These are phyloP conservation scores for Polytolypa hystricis DNA, from an alignment of 2,329 filamentous ascomycete species.

Conservation along the genomic window DNA sequence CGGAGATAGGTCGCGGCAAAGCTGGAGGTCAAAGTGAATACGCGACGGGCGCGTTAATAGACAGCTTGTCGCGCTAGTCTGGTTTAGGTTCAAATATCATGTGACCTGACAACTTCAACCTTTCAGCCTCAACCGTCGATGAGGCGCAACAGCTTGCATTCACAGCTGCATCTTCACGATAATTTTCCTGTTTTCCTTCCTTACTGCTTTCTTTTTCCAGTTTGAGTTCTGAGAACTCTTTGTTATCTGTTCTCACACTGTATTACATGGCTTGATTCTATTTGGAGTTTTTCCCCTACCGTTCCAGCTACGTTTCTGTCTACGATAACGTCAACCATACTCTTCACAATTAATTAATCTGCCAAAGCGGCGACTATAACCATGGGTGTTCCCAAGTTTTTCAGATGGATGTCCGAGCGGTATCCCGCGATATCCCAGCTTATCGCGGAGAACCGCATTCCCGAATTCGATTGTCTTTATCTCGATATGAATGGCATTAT, in stretches of 20 bases:
- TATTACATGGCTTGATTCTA: slow-evolving; percentile 13
- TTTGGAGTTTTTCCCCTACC: not conserved
- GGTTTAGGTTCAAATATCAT: not conserved
- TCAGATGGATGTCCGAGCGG: slow-evolving; percentile 97
- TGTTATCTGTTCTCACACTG: slow-evolving; percentile 2
- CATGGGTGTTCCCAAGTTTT: slow-evolving; percentile 77
- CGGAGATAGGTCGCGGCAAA: too few relatives aligned
- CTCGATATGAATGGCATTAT: slow-evolving; percentile 94
- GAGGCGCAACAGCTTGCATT: too few relatives aligned
- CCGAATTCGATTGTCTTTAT: slow-evolving; percentile 96
- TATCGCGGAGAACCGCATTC: slow-evolving; percentile 96
- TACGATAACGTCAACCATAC: not conserved
- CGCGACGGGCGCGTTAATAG: slow-evolving; percentile 7
- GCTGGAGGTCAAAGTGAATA: slow-evolving; percentile 1
- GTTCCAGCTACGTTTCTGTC: not conserved
- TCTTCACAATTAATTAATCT: slow-evolving; percentile 1
- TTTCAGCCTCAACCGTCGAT: too few relatives aligned
- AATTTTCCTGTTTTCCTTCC: slow-evolving; percentile 11
- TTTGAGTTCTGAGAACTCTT: slow-evolving; percentile 4
- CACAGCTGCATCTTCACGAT: too few relatives aligned
- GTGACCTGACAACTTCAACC: slow-evolving; percentile 8
- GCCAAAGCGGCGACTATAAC: slow-evolving; percentile 9
- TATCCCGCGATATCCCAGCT: slow-evolving; percentile 98
- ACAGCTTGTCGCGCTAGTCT: not conserved
- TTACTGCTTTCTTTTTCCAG: slow-evolving; percentile 12